Base-by-base conservation (phyloP, 352 stramenopile genomes). In the Phytophthora nicotianae region DNA sequence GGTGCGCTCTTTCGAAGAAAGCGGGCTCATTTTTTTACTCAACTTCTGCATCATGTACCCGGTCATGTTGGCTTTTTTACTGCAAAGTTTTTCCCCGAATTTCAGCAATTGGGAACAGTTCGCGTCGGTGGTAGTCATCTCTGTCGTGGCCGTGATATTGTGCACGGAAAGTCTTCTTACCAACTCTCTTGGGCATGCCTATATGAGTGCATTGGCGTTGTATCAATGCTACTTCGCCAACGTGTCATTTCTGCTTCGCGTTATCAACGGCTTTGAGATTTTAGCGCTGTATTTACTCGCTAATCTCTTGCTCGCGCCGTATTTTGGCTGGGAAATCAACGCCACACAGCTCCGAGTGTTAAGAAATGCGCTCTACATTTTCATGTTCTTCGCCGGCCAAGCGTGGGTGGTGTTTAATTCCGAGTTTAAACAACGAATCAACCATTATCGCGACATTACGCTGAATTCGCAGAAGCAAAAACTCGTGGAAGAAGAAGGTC, bases 171-270 rank as follows among this genome's bases (percentile, higher is more conserved):
- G 82, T 35, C 58, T 93, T 8, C 75, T 77, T 0, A 79, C 80
- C 14, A 87, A 89, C 60, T 91, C 83, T 16, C 63, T 88, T 4
- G 84, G 84, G 1, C 81, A 93, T 57, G 83, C 83, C 2, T 93
- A 93, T 54, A 81, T 91, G 79, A 90, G 80, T 50, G 81, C 88
- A 3, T 68, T 93, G 32, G 84, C 82, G 20, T 49, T 93, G 27
- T 93, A 93, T 51, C 82, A 93, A 62, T 93, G 84, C 68, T 90
- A 93, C 68, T 91, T 93, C 53, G 73, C 82, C 23, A 91, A 92
- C 61, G 51, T 95, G 7, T 88, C 83, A 43, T 90, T 95, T 50
- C 43, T 91, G 35, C 68, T 95, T 19, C 82, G 83, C 16, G 68
- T 89, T 1, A 33, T 76, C 9, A 74, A 60, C 17, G 86, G 82